Evolutionary conservation across 768 basidiomycete species (phyloP).

Genomic region (Naganishia kalamii): DNA sequence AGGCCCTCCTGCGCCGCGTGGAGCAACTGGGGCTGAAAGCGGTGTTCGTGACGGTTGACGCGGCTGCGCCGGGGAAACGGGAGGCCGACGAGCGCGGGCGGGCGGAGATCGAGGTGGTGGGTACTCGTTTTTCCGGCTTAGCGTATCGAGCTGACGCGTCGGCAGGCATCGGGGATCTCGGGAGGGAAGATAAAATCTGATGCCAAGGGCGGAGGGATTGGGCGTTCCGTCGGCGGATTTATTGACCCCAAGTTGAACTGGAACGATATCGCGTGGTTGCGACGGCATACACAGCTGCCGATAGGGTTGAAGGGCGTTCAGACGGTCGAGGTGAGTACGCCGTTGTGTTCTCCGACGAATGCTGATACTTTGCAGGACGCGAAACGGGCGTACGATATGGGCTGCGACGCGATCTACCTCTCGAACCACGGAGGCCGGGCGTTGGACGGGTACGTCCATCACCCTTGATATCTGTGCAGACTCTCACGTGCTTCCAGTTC

Average conservation of each 20-base stretch:
- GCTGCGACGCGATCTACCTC: slow-evolving; percentile 78
- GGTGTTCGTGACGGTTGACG: slow-evolving; percentile 46
- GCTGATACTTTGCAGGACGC: slow-evolving; percentile 55
- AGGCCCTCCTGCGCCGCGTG: slow-evolving; percentile 38
- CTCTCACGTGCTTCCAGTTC: slow-evolving; percentile 22
- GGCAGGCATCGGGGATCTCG: slow-evolving; percentile 41
- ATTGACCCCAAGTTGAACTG: slow-evolving; percentile 46
- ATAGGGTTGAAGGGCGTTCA: slow-evolving; percentile 53
- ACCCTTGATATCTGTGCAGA: not conserved
- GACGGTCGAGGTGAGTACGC: slow-evolving; percentile 46
- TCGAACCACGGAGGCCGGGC: slow-evolving; percentile 77
- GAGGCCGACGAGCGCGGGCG: slow-evolving; percentile 45
- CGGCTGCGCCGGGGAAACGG: slow-evolving; percentile 44
- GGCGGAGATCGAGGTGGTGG: slow-evolving; percentile 43
- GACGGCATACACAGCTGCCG: slow-evolving; percentile 49
- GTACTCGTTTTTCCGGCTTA: slow-evolving; percentile 4
- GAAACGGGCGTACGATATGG: slow-evolving; percentile 71
- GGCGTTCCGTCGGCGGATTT: slow-evolving; percentile 42
- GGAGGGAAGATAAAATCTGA: slow-evolving; percentile 43
- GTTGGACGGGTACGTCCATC: slow-evolving; percentile 38
- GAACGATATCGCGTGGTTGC: slow-evolving; percentile 54
- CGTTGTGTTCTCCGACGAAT: not conserved
- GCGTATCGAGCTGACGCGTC: not conserved
- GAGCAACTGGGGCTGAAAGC: slow-evolving; percentile 42
- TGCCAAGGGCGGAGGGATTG: slow-evolving; percentile 45